Evolutionary conservation across 2,329 filamentous ascomycete genomes (phyloP).

Genomic region (Fusarium sororula): DNA sequence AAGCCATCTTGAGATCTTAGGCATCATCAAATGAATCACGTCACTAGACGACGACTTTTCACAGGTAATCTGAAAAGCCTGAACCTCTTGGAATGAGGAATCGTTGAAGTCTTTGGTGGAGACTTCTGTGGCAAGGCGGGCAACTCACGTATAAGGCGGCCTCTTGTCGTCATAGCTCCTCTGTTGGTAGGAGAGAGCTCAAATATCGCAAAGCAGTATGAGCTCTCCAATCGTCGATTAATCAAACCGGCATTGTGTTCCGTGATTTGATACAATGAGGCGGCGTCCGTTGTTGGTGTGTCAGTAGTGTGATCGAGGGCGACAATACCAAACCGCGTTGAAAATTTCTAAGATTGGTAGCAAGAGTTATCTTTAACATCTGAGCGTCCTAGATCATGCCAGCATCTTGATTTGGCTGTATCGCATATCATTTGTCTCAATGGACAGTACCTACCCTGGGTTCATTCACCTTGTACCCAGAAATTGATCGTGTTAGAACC

Average conservation of each 20-base stretch:
- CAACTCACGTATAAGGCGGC: neutral
- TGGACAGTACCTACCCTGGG: neutral
- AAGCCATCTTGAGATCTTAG: slow-evolving; percentile 18
- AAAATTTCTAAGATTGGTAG: accelerated
- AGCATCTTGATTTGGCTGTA: neutral
- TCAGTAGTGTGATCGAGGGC: neutral
- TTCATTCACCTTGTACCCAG: accelerated
- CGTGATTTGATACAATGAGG: neutral
- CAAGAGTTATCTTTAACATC: neutral
- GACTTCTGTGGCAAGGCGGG: neutral
- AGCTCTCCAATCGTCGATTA: neutral
- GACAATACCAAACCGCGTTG: neutral
- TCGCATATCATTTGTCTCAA: neutral
- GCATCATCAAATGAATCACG: slow-evolving; percentile 16
- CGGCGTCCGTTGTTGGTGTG: accelerated
- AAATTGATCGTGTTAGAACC: neutral
- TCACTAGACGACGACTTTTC: neutral
- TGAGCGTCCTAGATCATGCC: neutral
- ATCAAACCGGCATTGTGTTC: neutral
- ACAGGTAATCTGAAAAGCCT: neutral
- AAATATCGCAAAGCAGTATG: neutral
- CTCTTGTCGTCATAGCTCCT: neutral
- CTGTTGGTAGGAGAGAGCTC: neutral
- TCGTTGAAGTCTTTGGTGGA: neutral
- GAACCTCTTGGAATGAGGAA: neutral